Evolutionary conservation across 169 alveolate genomes (phyloP).

Genomic region (Babesia gibsoni): DNA sequence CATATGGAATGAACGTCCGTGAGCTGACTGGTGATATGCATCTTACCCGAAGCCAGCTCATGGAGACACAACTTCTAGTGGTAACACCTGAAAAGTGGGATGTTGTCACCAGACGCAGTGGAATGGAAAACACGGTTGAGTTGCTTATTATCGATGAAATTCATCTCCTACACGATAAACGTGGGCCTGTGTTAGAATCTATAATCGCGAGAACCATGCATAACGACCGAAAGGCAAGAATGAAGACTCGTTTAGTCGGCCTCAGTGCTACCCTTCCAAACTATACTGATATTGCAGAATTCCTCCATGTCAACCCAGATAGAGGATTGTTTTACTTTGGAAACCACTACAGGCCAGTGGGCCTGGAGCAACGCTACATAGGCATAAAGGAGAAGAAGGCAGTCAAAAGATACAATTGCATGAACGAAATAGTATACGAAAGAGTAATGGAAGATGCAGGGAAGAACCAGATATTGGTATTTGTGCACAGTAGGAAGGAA

Average conservation of each 20-base stretch:
- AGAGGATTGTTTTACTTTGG: conserved; percentile 95
- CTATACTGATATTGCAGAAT: conserved; percentile 97
- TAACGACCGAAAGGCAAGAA: conserved; percentile 45
- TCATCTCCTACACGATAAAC: conserved; percentile 97
- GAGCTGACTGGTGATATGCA: conserved; percentile 97
- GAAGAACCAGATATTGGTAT: conserved; percentile 93
- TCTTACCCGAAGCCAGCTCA: conserved; percentile 93
- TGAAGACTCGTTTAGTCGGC: conserved; percentile 87
- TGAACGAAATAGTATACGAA: conserved; percentile 94
- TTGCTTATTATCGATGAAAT: conserved; percentile 99
- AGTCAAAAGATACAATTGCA: conserved; percentile 89
- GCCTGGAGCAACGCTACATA: conserved; percentile 91
- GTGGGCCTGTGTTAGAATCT: conserved; percentile 99
- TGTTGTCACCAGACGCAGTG: conserved; percentile 97
- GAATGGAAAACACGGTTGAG: conserved; percentile 89
- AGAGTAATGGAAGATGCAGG: conserved; percentile 83
- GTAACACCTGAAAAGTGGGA: conserved; percentile 99
- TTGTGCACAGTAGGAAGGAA: conserved; percentile 99
- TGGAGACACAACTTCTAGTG: conserved; percentile 96
- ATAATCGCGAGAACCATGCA: conserved; percentile 96
- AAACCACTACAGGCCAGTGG: conserved; percentile 97
- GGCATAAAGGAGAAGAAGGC: conserved; percentile 99
- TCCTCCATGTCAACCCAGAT: conserved; percentile 89
- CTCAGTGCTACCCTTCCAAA: conserved; percentile 99
- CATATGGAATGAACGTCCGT: conserved; percentile 86